These are phyloP conservation scores for Dittrichia graveolens DNA, from an alignment of 129 eudicot species.

Conservation along the genomic window DNA sequence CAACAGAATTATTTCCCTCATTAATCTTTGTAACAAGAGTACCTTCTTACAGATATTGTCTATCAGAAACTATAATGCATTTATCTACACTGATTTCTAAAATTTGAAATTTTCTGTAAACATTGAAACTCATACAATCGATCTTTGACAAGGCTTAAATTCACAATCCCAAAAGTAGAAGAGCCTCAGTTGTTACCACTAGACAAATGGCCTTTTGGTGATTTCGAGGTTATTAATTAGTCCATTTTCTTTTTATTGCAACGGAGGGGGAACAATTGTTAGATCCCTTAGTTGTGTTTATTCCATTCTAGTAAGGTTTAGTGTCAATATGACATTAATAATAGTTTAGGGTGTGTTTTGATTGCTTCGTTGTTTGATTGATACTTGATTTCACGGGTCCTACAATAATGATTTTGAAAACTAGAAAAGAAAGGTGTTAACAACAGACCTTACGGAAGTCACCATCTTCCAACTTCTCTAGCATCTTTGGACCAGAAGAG, in stretches of 20 bases:
- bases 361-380: no score
- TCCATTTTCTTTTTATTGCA: not conserved
- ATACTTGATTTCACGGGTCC: no score
- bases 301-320: no score
- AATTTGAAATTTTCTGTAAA: not conserved
- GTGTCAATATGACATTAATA: no score
- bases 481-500: slow-evolving; percentile 53
- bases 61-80: not conserved
- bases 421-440: not conserved
- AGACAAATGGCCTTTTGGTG: not conserved
- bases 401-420: not conserved
- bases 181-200: not conserved
- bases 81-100: not conserved
- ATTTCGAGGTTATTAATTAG: not conserved
- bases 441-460: slow-evolving; percentile 55
- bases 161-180: not conserved
- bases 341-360: no score
- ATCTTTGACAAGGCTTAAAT: not conserved
- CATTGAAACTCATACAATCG: no score
- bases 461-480: slow-evolving; percentile 38
- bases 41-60: not conserved
- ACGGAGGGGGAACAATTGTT: not conserved
- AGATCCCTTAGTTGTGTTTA: no score
- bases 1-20: not conserved
- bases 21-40: not conserved